A percentile compares a stretch with the other conserved stretches of the same genome.
phyloP scores from a whole-genome alignment of 495 filamentous ascomycete genomes.

The Cercophora newfieldiana region DNA sequence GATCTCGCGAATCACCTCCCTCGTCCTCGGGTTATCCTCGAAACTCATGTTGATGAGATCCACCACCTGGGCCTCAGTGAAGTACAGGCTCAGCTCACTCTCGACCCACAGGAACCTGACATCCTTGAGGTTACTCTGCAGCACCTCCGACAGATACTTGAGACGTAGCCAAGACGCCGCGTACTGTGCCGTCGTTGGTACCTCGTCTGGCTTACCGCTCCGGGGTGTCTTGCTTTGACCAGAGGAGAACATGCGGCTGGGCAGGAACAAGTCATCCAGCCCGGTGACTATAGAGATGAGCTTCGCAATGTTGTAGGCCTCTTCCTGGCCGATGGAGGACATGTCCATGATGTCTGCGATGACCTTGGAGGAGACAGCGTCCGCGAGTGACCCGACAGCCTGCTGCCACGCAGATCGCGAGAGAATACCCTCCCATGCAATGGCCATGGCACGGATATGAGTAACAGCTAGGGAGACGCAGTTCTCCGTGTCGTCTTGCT shows the following conservation, averaged over 20 bases:
- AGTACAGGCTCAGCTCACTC: conserved; percentile 79
- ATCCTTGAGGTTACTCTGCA: conserved; percentile 86
- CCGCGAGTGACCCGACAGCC: conserved; percentile 76
- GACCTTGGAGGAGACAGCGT: conserved; percentile 77
- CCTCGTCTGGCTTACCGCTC: conserved; percentile 37
- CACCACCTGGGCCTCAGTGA: conserved; percentile 78
- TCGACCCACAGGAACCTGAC: conserved; percentile 88
- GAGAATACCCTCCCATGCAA: conserved; percentile 77
- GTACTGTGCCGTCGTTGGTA: conserved; percentile 76
- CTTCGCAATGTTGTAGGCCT: conserved; percentile 74
- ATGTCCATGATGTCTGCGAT: conserved; percentile 86
- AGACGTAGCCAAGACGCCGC: conserved; percentile 84
- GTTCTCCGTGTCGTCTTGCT: conserved; percentile 63
- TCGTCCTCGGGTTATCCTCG: conserved; percentile 78
- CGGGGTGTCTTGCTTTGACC: background rate
- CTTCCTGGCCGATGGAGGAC: conserved; percentile 79
- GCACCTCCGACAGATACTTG: conserved; percentile 81
- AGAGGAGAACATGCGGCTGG: conserved; percentile 37
- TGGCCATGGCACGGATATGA: conserved; percentile 66
- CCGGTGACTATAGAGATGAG: conserved; percentile 69
- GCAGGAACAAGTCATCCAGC: conserved; percentile 75
- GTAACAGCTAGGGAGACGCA: conserved; percentile 68
- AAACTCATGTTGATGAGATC: conserved; percentile 89
- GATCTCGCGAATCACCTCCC: conserved; percentile 79
- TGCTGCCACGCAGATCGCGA: conserved; percentile 81